Percentiles rank a stretch among this genome's conserved stretches.
These are phyloP conservation scores for Cerrena zonata DNA, from an alignment of 1,284 basidiomycete genomes.

Conservation along the genomic window DNA sequence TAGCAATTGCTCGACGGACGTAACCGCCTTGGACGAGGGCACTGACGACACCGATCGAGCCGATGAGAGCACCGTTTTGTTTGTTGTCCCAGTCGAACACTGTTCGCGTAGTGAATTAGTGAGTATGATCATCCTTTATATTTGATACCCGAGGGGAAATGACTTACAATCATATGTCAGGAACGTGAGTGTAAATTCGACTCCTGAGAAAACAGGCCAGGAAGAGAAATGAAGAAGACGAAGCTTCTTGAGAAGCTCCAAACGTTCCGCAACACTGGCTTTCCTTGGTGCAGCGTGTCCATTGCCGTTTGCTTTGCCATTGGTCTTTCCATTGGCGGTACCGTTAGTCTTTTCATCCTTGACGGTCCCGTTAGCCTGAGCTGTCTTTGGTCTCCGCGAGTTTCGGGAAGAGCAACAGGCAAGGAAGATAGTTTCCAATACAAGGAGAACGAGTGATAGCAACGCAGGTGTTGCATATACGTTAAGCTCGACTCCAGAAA, in stretches of 20 bases:
- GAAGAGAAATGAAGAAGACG: constrained; percentile 75
- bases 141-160: neutral
- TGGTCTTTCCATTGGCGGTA: constrained; percentile 17
- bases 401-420: constrained; percentile 75
- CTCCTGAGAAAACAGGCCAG: constrained; percentile 82
- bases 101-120: constrained; percentile 25
- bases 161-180: constrained; percentile 76
- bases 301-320: constrained; percentile 13
- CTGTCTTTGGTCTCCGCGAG: constrained; percentile 36
- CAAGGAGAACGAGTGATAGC: constrained; percentile 67
- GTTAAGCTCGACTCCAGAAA: constrained; percentile 67
- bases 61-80: constrained; percentile 82
- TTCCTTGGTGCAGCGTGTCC: constrained; percentile 10
- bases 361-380: constrained; percentile 18
- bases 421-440: constrained; percentile 69
- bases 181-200: constrained; percentile 90
- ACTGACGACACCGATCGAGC: constrained; percentile 82
- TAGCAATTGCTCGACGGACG: constrained; percentile 70
- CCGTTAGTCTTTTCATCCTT: constrained; percentile 21
- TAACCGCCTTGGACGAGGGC: constrained; percentile 87
- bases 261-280: constrained; percentile 41
- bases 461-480: constrained; percentile 82
- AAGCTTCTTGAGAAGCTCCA: constrained; percentile 49
- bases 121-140: constrained; percentile 2
- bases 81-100: constrained; percentile 86